Conservation (phyloP, 1,139 yeast genomes). For the Torulaspora globosa region DNA sequence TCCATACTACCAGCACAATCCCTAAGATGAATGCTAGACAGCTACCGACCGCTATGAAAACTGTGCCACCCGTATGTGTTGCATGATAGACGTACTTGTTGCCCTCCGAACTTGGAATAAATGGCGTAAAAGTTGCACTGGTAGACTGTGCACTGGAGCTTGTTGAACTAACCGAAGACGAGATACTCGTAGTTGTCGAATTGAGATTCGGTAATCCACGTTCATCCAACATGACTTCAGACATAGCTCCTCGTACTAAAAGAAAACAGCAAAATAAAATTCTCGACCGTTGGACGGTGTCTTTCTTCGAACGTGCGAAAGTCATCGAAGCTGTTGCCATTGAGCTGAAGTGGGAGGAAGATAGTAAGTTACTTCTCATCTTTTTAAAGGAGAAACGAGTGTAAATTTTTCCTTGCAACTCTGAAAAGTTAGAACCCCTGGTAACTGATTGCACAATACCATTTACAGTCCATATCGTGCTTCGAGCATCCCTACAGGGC, state of each 20-base stretch:
- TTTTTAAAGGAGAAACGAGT: neutral
- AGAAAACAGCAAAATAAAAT: neutral
- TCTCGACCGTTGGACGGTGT: neutral
- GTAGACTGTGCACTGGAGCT: constrained; percentile 22
- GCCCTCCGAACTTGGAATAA: constrained; percentile 34
- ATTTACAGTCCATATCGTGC: neutral
- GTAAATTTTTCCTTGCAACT: neutral
- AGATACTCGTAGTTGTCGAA: constrained; percentile 1
- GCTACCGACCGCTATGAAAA: constrained; percentile 70
- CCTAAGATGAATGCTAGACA: constrained; percentile 43
- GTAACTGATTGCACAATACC: neutral
- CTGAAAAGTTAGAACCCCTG: neutral
- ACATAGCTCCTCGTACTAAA: neutral
- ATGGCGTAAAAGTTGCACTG: constrained; percentile 50
- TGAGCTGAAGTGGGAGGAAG: neutral
- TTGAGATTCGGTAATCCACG: constrained; percentile 5
- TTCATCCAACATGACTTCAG: neutral
- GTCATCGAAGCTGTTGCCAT: neutral
- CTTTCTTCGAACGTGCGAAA: neutral
- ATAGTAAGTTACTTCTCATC: neutral
- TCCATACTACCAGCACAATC: constrained; percentile 19
- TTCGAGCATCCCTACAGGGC: neutral
- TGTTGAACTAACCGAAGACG: constrained; percentile 6
- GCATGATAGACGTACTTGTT: constrained; percentile 56
- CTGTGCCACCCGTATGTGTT: constrained; percentile 59